Conservation (phyloP, 2,329 filamentous ascomycete genomes). For the Ophiocordyceps unilateralis region DNA sequence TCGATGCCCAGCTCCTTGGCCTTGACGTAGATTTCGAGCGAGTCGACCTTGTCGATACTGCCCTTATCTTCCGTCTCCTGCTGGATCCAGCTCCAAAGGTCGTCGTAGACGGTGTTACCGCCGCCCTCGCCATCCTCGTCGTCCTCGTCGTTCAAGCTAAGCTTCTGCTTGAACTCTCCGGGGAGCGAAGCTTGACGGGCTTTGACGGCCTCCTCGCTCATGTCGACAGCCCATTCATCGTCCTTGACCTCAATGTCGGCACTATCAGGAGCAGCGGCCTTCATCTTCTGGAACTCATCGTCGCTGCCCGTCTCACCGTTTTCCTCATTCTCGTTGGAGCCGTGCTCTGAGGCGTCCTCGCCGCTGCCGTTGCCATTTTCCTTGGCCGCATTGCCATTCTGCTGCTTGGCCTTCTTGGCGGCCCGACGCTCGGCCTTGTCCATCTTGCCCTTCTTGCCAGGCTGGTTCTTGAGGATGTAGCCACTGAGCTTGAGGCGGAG, state of each 20-base stretch:
- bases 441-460: slow-evolving; percentile 78
- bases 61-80: slow-evolving; percentile 54
- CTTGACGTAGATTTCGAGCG: slow-evolving; percentile 88
- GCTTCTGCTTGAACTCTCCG: slow-evolving; percentile 84
- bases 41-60: slow-evolving; percentile 62
- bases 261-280: slow-evolving; percentile 33
- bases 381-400: slow-evolving; percentile 41
- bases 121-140: slow-evolving; percentile 67
- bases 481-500: slow-evolving; percentile 88
- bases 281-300: slow-evolving; percentile 79
- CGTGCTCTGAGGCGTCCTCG: slow-evolving; percentile 33
- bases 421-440: slow-evolving; percentile 89
- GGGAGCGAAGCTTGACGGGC: slow-evolving; percentile 86
- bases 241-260: slow-evolving; percentile 53
- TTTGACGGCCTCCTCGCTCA: slow-evolving; percentile 87
- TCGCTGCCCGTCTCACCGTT: slow-evolving; percentile 62
- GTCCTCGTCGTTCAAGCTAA: slow-evolving; percentile 66
- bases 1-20: slow-evolving; percentile 93
- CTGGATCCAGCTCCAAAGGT: slow-evolving; percentile 85
- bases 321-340: slow-evolving; percentile 31
- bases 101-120: slow-evolving; percentile 66
- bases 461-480: slow-evolving; percentile 93
- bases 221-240: slow-evolving; percentile 90
- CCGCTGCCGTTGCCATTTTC: slow-evolving; percentile 36
- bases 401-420: slow-evolving; percentile 76